A percentile compares a stretch with the other conserved stretches of the same genome.
phyloP scores from a whole-genome alignment of 176 grass and related monocot genomes.

The Musa itinerans region DNA sequence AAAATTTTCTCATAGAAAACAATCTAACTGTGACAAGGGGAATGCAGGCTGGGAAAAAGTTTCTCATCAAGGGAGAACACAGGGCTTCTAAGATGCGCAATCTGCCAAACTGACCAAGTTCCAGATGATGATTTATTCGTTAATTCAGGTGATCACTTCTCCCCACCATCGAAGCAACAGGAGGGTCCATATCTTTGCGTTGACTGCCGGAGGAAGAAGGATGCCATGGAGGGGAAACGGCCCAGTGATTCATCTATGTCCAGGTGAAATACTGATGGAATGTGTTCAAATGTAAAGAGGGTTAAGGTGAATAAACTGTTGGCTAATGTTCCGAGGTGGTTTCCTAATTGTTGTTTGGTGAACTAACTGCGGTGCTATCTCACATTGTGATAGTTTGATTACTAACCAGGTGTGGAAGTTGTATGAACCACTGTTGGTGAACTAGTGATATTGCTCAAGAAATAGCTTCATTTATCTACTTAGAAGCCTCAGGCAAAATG shows the following conservation, averaged over 20 bases:
- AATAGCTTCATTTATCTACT: not conserved
- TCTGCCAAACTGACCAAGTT: slow-evolving; percentile 73
- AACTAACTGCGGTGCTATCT: not conserved
- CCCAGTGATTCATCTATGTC: slow-evolving; percentile 28
- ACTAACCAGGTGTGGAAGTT: not conserved
- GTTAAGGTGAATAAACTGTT: not conserved
- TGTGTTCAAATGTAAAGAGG: slow-evolving; percentile 5
- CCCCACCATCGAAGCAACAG: slow-evolving; percentile 42
- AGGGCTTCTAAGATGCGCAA: slow-evolving; percentile 49
- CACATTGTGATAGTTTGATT: not conserved
- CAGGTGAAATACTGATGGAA: slow-evolving; percentile 28
- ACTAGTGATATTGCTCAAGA: not conserved
- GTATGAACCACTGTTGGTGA: not conserved
- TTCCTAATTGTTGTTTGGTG: not conserved
- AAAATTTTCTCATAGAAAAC: not conserved
- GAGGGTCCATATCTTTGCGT: slow-evolving; percentile 70
- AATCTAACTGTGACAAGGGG: not conserved
- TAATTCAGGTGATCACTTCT: slow-evolving; percentile 31
- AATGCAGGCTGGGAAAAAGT: slow-evolving; percentile 46
- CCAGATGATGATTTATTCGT: slow-evolving; percentile 45
- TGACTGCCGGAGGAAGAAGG: slow-evolving; percentile 90
- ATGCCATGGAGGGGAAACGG: slow-evolving; percentile 94
- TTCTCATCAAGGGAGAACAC: slow-evolving; percentile 42
- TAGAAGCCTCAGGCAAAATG: not conserved
- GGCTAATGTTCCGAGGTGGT: not conserved